Evolutionary conservation across 495 filamentous ascomycete genomes (phyloP).

Genomic region (Pseudevernia furfuracea): DNA sequence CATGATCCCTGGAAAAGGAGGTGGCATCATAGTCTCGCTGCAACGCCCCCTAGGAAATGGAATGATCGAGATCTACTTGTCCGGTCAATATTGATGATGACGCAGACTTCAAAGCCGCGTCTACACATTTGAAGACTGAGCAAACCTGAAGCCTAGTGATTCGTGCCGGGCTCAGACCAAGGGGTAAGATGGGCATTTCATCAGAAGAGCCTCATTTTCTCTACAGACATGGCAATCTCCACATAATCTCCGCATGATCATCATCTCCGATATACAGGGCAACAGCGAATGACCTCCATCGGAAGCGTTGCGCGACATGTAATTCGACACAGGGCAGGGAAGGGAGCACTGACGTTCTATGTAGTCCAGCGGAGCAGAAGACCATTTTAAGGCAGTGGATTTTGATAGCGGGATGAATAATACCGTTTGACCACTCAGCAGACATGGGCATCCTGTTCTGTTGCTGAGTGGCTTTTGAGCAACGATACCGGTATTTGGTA

Average conservation of each 20-base stretch:
- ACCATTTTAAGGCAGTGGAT: constrained; percentile 8
- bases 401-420: constrained; percentile 12
- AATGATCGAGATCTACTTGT: background rate
- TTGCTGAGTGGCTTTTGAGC: constrained; percentile 21
- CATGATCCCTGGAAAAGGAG: constrained; percentile 1
- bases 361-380: constrained; percentile 8
- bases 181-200: background rate
- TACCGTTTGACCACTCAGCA: constrained; percentile 6
- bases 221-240: background rate
- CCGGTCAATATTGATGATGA: background rate
- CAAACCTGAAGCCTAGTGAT: background rate
- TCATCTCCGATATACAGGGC: constrained; percentile 12
- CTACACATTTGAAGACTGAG: background rate
- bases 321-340: constrained; percentile 6
- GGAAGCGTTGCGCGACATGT: background rate
- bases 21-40: background rate
- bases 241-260: constrained; percentile 1
- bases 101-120: background rate
- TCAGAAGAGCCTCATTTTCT: constrained; percentile 7
- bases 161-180: background rate
- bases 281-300: constrained; percentile 15
- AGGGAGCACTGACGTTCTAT: constrained; percentile 11
- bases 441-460: constrained; percentile 1
- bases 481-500: constrained; percentile 20
- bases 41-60: background rate